A percentile compares a stretch with the other conserved stretches of the same genome.
Conservation (phyloP, 202 grass and related monocot species). For the Zoysia matrella region DNA sequence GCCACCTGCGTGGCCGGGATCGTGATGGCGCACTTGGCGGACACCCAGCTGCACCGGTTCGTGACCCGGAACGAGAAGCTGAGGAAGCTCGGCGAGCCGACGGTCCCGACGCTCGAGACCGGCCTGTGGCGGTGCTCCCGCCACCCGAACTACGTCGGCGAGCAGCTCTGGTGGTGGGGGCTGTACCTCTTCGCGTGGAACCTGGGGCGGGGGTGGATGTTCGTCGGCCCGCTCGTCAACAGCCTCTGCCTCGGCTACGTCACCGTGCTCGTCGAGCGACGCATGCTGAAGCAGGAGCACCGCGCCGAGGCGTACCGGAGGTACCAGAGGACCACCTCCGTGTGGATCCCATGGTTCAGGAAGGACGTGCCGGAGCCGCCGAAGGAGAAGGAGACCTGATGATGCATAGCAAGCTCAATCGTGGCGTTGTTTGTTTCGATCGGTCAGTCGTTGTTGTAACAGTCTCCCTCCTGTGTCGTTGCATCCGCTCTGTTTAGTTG, state of each 20-base stretch:
- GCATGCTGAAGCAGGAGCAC: conserved; percentile 85
- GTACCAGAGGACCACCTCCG: conserved; percentile 78
- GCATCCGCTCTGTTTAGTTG: conserved; percentile 6
- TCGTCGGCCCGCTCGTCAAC: conserved; percentile 73
- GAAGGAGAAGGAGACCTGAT: conserved; percentile 56
- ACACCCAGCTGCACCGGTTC: conserved; percentile 84
- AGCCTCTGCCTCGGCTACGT: conserved; percentile 84
- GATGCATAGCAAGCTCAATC: not conserved
- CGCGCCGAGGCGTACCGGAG: conserved; percentile 67
- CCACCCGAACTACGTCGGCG: conserved; percentile 91
- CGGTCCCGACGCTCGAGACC: conserved; percentile 56
- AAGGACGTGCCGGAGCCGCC: conserved; percentile 24
- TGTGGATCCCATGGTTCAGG: conserved; percentile 97
- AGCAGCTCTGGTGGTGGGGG: conserved; percentile 98
- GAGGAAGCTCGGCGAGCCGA: conserved; percentile 45
- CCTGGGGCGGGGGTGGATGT: conserved; percentile 77
- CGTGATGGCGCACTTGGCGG: conserved; percentile 68
- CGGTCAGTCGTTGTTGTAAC: not conserved
- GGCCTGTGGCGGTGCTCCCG: conserved; percentile 83
- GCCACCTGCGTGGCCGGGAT: conserved; percentile 59
- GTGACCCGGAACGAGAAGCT: conserved; percentile 58
- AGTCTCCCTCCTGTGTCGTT: not conserved
- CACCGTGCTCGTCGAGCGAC: conserved; percentile 70
- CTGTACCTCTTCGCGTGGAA: conserved; percentile 85
- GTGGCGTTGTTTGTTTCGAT: not conserved